phyloP scores from a whole-genome alignment of 108 stramenopile genomes.

The Skeletonema menzelii region DNA sequence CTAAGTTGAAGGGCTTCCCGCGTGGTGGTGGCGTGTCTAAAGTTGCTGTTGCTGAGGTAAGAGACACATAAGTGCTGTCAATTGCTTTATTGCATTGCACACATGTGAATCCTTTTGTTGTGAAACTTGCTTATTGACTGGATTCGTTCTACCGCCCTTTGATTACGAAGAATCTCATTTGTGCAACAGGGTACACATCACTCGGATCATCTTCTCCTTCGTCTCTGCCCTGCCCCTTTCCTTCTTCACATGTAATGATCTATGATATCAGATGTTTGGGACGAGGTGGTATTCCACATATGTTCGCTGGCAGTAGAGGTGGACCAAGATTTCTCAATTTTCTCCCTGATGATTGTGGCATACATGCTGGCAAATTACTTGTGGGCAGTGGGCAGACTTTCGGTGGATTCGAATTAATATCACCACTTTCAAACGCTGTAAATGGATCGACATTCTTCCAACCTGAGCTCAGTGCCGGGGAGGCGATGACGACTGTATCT shows the following conservation, averaged over 20 bases:
- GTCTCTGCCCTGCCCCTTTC: constrained; percentile 69
- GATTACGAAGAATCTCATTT: constrained; percentile 50
- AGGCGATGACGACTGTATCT: constrained; percentile 67
- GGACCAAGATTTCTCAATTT: constrained; percentile 70
- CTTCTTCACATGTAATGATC: constrained; percentile 63
- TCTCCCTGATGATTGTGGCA: constrained; percentile 46
- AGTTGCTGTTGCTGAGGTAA: constrained; percentile 65
- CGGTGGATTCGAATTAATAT: constrained; percentile 76
- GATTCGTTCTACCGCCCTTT: background rate
- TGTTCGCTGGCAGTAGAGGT: constrained; percentile 55
- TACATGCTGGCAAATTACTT: constrained; percentile 38
- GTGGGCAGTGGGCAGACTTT: constrained; percentile 73
- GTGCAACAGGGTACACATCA: constrained; percentile 69
- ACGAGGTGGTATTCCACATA: constrained; percentile 73
- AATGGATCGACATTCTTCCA: constrained; percentile 55
- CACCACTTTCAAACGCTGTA: constrained; percentile 50
- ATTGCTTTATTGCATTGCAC: background rate
- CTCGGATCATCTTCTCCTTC: constrained; percentile 23
- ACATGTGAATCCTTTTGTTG: background rate
- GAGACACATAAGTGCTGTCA: constrained; percentile 6
- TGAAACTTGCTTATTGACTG: background rate
- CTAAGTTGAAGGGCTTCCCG: constrained; percentile 59
- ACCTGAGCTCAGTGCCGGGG: constrained; percentile 56
- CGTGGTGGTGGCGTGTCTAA: constrained; percentile 58
- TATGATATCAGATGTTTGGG: constrained; percentile 84